phyloP scores from a whole-genome alignment of 2,329 filamentous ascomycete species.

The Alternaria atra region DNA sequence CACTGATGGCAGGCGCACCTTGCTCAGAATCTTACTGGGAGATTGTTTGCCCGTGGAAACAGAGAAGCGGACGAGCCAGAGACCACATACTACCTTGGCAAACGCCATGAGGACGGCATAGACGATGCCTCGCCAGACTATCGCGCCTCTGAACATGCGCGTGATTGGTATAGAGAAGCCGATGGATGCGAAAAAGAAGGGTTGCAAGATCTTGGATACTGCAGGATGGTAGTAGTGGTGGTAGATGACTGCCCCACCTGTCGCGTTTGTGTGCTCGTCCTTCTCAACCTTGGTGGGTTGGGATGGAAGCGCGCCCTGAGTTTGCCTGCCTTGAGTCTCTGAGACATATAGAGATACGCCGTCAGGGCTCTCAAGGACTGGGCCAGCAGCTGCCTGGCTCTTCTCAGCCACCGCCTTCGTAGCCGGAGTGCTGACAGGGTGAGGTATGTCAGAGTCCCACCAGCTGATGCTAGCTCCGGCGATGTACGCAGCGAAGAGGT shows the following conservation, averaged over 20 bases:
- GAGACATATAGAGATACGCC: background rate
- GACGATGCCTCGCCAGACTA: slow-evolving; percentile 77
- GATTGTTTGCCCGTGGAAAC: slow-evolving; percentile 19
- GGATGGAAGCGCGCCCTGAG: background rate
- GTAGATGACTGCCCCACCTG: slow-evolving; percentile 51
- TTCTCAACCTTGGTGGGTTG: background rate
- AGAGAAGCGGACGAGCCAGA: slow-evolving; percentile 53
- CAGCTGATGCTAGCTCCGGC: slow-evolving; percentile 67
- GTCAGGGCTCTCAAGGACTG: background rate
- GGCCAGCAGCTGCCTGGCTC: background rate
- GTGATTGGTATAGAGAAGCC: slow-evolving; percentile 82
- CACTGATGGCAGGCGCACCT: slow-evolving; percentile 29
- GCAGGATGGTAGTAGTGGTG: slow-evolving; percentile 57
- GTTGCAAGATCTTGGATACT: slow-evolving; percentile 66
- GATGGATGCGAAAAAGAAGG: slow-evolving; percentile 78
- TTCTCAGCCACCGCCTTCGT: background rate
- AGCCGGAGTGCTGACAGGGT: slow-evolving; percentile 17
- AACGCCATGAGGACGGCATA: slow-evolving; percentile 76
- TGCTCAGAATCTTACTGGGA: slow-evolving; percentile 15
- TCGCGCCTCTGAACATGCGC: slow-evolving; percentile 68
- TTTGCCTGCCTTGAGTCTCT: background rate
- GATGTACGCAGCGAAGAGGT: slow-evolving; percentile 68
- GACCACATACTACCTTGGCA: slow-evolving; percentile 53
- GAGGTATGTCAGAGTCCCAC: slow-evolving; percentile 61
- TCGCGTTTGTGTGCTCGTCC: slow-evolving; percentile 6